Evolutionary conservation across 176 grass and related monocot genomes (phyloP), one percentile per base, ranked within the genome.

Genomic region (Thinopyrum elongatum): DNA sequence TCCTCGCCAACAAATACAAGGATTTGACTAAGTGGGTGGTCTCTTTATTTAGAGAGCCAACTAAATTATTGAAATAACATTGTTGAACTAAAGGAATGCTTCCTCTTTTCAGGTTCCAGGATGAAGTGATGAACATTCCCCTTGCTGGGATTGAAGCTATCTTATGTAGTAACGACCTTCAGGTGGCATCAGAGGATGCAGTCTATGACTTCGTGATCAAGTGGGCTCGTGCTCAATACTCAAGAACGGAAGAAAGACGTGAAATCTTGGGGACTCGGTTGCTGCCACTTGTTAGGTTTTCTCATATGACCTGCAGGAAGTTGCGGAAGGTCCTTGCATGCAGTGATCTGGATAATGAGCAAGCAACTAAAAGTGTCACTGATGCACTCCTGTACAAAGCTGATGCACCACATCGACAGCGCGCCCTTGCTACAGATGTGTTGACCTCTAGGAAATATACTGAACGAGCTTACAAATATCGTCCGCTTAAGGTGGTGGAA

Each of bases 171-270:
- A 91, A 98, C 67, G 95, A 95, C 16, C 93, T 98, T 79, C 95
- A 98, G 76, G 95, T 98, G 8, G 95, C 95, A 63, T 98, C 95
- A 6, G 95, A 98, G 82, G 95, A 98, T 88, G 95, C 95, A 22
- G 88, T 98, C 82, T 98, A 93, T 29, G 95, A 98, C 55, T 98
- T 95, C 44, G 87, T 98, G 72, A 81, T 98, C 82, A 98, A 98
- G 80, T 98, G 95, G 95, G 87, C 91, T 41, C 89, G 93, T 55
- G 26, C 82, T 31, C 95, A 93, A 35, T 95, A 98, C 91, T 84
- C 91, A 21, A 94, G 89, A 72, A 65, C 84, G 79, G 95, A 98
- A 84, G 95, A 98, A 82, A 87, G 93, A 19, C 95, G 93, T 67
- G 95, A 98, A 67, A 88, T 98, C 58, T 79, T 98, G 73, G 89